Base-by-base conservation (phyloP, 169 alveolate species). In the Cryptosporidium sp. region DNA sequence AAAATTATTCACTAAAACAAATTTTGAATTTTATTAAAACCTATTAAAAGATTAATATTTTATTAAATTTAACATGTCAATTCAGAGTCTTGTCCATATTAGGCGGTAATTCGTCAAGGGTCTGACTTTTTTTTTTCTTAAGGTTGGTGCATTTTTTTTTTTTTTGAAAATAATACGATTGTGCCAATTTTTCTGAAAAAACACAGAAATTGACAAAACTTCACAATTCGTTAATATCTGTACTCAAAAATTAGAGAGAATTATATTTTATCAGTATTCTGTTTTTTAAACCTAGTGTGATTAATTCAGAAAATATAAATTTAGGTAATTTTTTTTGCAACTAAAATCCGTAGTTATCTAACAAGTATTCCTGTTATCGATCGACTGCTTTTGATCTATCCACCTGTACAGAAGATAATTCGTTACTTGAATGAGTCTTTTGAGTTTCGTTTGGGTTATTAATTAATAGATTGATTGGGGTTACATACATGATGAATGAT, bases 21-120 rank as follows among this genome's bases (percentile, higher is more conserved):
- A 61, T 18, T 23, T 37, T 43, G 59, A 62, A 41, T 16, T n/a
- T 6, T 41, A 35, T 43, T 80, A 80, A 80, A 80, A 62, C 67
- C 89, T 62, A 62, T 37, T 58, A 55, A 55, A 29, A 55, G 35
- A 37, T 31, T 37, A 59, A 73, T 51, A 52, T 31, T 41, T 26
- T 18, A 10, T 26, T 18, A n/a, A 10, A 41, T 23, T 73, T 21
- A 62, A 43, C 75, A 80, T 65, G 75, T 80, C 55, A 59, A 37
- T 26, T 37, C 21, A 80, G 89, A 80, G 89, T 80, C 89, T 80
- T 80, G 89, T 80, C 89, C 89, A 61, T 31, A 35, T 48, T 59
- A 62, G 89, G 89, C 89, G 89, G 89, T 59, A 80, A 80, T 61
- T 26, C 23, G 75, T 9, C 14, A 33, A 21, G 41, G 75, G 73